Evolutionary conservation across 192 early-diverging fungal species (phyloP).

Genomic region (Backusella parvicylindrica): DNA sequence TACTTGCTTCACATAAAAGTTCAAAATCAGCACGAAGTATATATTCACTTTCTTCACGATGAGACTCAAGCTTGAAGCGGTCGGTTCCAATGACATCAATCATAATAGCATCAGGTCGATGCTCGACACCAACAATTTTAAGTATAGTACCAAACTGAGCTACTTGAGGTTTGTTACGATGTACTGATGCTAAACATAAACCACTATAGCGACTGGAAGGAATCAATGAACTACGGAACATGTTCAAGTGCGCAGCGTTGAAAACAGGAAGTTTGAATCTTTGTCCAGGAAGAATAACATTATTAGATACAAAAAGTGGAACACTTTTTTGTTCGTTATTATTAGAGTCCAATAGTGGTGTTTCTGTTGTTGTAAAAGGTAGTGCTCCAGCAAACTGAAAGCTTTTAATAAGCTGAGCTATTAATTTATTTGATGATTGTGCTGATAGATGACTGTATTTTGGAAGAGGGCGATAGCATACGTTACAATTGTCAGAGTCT

Average conservation of each 20-base stretch:
- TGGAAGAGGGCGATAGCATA: constrained; percentile 16
- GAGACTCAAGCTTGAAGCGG: constrained; percentile 5
- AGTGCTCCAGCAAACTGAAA: constrained; percentile 4
- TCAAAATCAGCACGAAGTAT: constrained; percentile 2
- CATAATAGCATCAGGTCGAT: constrained; percentile 13
- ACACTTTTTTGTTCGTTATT: not conserved
- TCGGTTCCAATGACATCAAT: constrained; percentile 14
- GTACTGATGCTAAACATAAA: constrained; percentile 13
- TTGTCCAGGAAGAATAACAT: constrained; percentile 11
- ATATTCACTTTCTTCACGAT: not conserved
- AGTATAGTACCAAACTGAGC: constrained; percentile 18
- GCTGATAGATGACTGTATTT: constrained; percentile 9
- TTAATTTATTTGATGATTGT: constrained; percentile 7
- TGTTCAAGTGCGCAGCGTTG: not conserved
- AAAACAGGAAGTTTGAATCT: constrained; percentile 5
- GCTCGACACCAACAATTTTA: constrained; percentile 13
- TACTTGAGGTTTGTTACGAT: constrained; percentile 7
- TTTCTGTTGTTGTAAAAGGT: not conserved
- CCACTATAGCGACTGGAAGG: constrained; percentile 12
- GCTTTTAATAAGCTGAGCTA: not conserved
- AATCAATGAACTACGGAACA: constrained; percentile 4
- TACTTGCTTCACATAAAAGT: not conserved
- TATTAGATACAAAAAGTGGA: constrained; percentile 8
- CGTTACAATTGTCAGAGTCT: constrained; percentile 5
- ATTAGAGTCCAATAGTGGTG: not conserved